phyloP scores from a whole-genome alignment of 169 alveolate genomes.

The Cyclospora cayetanensis region DNA sequence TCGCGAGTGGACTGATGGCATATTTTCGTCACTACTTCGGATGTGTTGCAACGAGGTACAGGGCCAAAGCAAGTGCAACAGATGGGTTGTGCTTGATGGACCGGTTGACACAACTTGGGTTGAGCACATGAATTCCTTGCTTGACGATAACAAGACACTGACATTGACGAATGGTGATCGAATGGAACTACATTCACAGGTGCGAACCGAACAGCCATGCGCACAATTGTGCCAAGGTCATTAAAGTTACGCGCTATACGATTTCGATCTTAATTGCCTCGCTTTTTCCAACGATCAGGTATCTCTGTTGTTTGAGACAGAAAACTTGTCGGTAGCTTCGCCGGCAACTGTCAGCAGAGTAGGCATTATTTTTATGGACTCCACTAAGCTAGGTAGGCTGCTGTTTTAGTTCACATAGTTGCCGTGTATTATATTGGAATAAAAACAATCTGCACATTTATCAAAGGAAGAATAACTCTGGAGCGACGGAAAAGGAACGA shows the following conservation, averaged over 20 bases:
- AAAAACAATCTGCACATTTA: no score
- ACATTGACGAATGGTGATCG: conserved; percentile 94
- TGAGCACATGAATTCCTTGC: conserved; percentile 94
- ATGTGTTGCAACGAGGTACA: conserved; percentile 73
- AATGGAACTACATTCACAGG: conserved; percentile 89
- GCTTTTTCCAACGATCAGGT: conserved; percentile 79
- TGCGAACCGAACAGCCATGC: not conserved
- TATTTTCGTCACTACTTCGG: conserved; percentile 90
- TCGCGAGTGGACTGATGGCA: conserved; percentile 95
- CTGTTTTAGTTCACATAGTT: conserved; percentile 75
- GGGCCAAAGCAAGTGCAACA: conserved; percentile 82
- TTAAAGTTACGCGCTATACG: no score
- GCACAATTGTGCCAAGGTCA: not conserved
- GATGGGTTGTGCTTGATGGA: conserved; percentile 95
- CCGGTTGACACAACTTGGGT: conserved; percentile 97
- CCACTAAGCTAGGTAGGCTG: conserved; percentile 87
- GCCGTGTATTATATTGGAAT: no score
- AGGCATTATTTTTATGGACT: conserved; percentile 94
- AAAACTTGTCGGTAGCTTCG: conserved; percentile 95
- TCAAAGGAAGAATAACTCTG: not conserved
- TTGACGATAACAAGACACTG: conserved; percentile 96
- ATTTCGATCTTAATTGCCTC: not conserved
- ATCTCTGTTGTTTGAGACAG: conserved; percentile 94
- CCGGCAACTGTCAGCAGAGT: conserved; percentile 97
- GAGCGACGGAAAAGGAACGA: not conserved